A percentile compares a stretch with the other conserved stretches of the same genome.
These are phyloP conservation scores for Globisporangium barbulae DNA, from an alignment of 352 stramenopile genomes.

Conservation along the genomic window DNA sequence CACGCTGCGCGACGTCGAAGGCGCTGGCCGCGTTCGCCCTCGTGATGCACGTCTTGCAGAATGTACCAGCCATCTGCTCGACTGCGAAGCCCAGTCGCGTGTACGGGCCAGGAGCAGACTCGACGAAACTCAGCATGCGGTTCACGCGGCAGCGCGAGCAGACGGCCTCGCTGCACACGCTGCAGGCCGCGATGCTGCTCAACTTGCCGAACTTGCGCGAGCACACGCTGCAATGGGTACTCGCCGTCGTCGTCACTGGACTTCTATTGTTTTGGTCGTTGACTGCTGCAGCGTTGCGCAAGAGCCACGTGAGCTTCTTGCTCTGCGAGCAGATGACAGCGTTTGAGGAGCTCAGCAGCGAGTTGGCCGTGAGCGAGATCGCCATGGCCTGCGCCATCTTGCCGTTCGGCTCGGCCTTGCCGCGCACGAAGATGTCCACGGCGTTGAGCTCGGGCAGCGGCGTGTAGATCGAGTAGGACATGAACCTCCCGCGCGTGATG, in stretches of 20 bases:
- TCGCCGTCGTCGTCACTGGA: conserved; percentile 2
- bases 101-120: neutral
- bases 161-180: conserved; percentile 22
- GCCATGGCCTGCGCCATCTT: conserved; percentile 13
- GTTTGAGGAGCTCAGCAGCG: conserved; percentile 24
- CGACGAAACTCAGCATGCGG: conserved; percentile 26
- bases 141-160: conserved; percentile 28
- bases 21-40: conserved; percentile 19
- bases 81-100: conserved; percentile 2
- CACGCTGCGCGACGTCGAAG: conserved; percentile 19
- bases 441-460: conserved; percentile 2
- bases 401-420: conserved; percentile 10
- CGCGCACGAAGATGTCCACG: conserved; percentile 17
- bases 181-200: conserved; percentile 24
- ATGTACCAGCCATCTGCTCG: conserved; percentile 18
- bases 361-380: conserved; percentile 15
- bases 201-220: conserved; percentile 22
- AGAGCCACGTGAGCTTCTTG: conserved; percentile 35
- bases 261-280: neutral
- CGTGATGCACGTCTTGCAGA: conserved; percentile 33
- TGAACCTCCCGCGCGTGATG: conserved; percentile 11
- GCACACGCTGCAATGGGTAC: conserved; percentile 21
- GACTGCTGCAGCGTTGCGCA: conserved; percentile 7
- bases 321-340: conserved; percentile 24
- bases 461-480: conserved; percentile 16